phyloP scores from a whole-genome alignment of 768 basidiomycete species.

The Porpolomopsis calyptriformis region DNA sequence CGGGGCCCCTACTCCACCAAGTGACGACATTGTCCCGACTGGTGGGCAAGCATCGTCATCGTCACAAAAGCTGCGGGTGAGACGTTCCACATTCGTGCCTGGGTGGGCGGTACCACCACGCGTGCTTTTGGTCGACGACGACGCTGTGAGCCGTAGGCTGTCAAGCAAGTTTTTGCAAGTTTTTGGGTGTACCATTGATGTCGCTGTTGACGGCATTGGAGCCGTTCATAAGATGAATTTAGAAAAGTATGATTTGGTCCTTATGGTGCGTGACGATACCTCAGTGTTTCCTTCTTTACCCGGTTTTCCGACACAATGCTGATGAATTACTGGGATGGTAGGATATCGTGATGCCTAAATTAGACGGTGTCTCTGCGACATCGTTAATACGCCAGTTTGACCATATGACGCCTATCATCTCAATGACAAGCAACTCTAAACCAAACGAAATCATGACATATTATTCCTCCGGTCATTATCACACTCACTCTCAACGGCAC shows the following conservation, averaged over 20 bases:
- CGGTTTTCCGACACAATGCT: too few relatives aligned
- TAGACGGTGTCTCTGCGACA: conserved; percentile 85
- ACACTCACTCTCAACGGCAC: neutral
- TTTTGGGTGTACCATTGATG: conserved; percentile 89
- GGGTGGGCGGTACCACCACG: conserved; percentile 88
- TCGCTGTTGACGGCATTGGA: conserved; percentile 85
- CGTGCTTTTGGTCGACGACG: conserved; percentile 91
- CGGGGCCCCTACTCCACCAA: neutral
- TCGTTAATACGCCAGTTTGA: conserved; percentile 92
- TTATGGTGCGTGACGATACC: conserved; percentile 58
- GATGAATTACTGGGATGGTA: too few relatives aligned
- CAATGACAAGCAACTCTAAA: conserved; percentile 93
- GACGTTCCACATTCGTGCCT: conserved; percentile 73
- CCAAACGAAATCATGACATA: conserved; percentile 91
- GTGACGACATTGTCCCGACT: neutral
- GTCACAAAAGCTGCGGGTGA: conserved; percentile 49
- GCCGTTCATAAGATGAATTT: conserved; percentile 96
- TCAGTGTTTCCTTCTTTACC: conserved; percentile 9
- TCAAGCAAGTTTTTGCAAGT: conserved; percentile 91
- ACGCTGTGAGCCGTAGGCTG: conserved; percentile 79
- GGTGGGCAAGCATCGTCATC: conserved; percentile 4
- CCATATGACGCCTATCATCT: conserved; percentile 91
- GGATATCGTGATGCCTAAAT: conserved; percentile 93
- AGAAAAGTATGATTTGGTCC: conserved; percentile 89
- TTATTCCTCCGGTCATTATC: conserved; percentile 51